Base-by-base conservation (phyloP, 331 rosid genomes). In the Dryas integrifolia region DNA sequence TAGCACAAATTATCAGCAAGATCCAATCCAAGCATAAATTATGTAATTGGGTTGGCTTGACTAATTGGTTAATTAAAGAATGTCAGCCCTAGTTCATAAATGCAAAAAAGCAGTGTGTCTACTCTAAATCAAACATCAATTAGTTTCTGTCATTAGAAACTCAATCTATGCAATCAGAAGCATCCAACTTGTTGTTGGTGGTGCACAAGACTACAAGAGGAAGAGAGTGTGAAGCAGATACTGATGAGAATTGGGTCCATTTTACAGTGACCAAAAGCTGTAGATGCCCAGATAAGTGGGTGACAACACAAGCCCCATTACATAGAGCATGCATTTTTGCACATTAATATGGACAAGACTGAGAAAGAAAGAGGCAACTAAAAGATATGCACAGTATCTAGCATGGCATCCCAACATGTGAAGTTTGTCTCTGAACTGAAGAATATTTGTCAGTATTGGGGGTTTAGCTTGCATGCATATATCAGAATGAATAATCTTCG, bases 341-440 rank as follows among this genome's bases (percentile, higher is more conserved):
- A 57, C 61, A 73, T 30, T 30, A 35, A 64, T 73, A 44, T 66
- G 72, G 63, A 81, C 81, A 74, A 75, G 52, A 63, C 69, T 69
- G 46, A 66, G 76, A 41, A 69, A 38, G 61, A 68, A 65, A 51
- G 40, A 77, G 13, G 74, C 84, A 39, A 65, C 65, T 52, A 59
- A 80, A 57, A 24, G 12, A 48, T 59, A 77, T 78, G 49, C 72
- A 58, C 40, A 9, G n/a, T 57, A 41, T 72, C 55, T 45, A 41
- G 18, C 73, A 70, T 30, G 66, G 41, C 66, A 80, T 65, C 77
- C 78, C 65, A 75, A 75, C 89, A 82, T 81, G 88, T 89, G 90
- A 80, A 82, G 47, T 35, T 69, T 85, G 86, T 83, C 83, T 63
- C 67, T 50, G 5, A 13, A 30, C 35, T 30, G 35, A 30, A 30